phyloP scores from a whole-genome alignment of 768 basidiomycete species.

The Pisolithus marmoratus region DNA sequence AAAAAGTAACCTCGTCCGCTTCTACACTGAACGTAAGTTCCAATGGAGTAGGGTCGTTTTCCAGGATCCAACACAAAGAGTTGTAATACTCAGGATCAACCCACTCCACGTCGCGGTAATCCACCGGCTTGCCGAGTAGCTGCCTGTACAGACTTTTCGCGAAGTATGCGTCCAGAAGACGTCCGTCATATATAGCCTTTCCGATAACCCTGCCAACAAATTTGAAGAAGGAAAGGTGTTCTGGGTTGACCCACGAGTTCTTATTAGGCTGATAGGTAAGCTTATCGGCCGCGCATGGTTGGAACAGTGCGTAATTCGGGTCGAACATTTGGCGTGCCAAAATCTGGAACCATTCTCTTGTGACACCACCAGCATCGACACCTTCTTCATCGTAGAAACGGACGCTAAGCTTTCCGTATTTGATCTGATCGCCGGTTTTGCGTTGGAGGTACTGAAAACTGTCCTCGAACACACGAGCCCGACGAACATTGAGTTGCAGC shows the following conservation, averaged over 20 bases:
- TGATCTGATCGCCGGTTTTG: conserved; percentile 92
- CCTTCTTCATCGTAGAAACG: conserved; percentile 97
- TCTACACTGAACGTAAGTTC: conserved; percentile 95
- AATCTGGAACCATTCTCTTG: conserved; percentile 98
- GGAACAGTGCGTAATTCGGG: conserved; percentile 96
- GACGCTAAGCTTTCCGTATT: conserved; percentile 94
- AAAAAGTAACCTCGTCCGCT: conserved; percentile 68
- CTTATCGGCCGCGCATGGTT: conserved; percentile 93
- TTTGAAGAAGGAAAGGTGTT: conserved; percentile 96
- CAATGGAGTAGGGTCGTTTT: conserved; percentile 83
- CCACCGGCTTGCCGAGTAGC: conserved; percentile 88
- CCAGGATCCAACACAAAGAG: conserved; percentile 95
- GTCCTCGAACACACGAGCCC: conserved; percentile 93
- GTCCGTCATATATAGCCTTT: conserved; percentile 95
- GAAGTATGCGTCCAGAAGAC: conserved; percentile 96
- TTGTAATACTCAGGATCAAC: conserved; percentile 99
- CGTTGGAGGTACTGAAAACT: conserved; percentile 90
- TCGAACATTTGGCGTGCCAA: conserved; percentile 99
- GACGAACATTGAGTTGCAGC: conserved; percentile 82
- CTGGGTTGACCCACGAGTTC: conserved; percentile 89
- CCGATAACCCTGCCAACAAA: conserved; percentile 98
- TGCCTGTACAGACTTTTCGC: conserved; percentile 95
- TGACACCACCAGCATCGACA: conserved; percentile 97
- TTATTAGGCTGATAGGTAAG: conserved; percentile 96
- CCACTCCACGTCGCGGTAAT: conserved; percentile 95